Evolutionary conservation across 441 rosid genomes (phyloP).

Genomic region (Metrosideros polymorpha): DNA sequence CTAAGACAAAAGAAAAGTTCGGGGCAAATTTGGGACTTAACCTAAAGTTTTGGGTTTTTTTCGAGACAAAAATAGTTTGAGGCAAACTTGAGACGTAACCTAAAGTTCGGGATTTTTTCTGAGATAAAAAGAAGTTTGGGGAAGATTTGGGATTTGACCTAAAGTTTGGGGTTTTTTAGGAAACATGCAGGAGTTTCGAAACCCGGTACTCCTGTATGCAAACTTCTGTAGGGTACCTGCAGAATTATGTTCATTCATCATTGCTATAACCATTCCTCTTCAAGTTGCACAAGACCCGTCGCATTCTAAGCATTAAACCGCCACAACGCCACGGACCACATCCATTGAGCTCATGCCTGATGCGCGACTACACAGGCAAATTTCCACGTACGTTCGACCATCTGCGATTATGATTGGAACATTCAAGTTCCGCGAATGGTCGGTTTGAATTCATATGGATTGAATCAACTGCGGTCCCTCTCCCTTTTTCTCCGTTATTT

Average conservation of each 20-base stretch:
- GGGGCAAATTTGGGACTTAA: too few relatives aligned
- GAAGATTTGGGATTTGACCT: too few relatives aligned
- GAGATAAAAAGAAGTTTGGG: too few relatives aligned
- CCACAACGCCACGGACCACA: neutral
- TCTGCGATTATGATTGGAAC: neutral
- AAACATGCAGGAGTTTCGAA: neutral
- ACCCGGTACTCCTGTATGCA: neutral
- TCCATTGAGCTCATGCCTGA: neutral
- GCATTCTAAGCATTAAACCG: neutral
- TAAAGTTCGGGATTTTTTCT: too few relatives aligned
- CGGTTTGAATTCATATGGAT: neutral
- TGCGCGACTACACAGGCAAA: neutral
- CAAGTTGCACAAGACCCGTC: neutral
- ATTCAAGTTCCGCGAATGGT: neutral
- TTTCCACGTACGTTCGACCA: neutral
- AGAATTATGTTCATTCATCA: neutral
- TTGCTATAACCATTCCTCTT: neutral
- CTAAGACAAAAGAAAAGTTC: too few relatives aligned
- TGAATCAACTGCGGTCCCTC: neutral
- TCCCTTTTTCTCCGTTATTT: neutral
- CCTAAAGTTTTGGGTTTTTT: too few relatives aligned
- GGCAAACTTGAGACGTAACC: too few relatives aligned
- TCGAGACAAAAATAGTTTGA: too few relatives aligned
- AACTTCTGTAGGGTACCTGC: neutral
- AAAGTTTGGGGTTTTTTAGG: too few relatives aligned